Base-by-base conservation (phyloP, 805 yeast species). In the Kodamaea jinghongensis region DNA sequence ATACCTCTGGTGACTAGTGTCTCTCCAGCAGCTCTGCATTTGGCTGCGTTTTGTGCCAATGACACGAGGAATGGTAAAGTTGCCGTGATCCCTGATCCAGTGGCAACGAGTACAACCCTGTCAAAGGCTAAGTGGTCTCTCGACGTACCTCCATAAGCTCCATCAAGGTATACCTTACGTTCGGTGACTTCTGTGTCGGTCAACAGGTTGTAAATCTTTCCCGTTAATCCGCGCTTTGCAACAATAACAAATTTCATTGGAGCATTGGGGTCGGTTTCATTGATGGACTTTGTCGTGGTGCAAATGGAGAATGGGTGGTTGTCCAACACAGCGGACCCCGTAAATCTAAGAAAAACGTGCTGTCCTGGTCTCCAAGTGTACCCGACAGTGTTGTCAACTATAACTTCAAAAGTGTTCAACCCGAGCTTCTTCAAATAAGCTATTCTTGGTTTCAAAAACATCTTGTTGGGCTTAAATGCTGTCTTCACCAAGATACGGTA, bases 251-350 rank as follows among this genome's bases (percentile, higher is more conserved):
- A 60, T 46, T 66, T 70, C 56, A 77, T 50, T 9, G 63, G 61
- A 6, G 52, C 47, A 2, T 41, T 28, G 2, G 49, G 49, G 12
- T 46, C 55, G 1, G 53, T 51, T 3, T 27, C 20, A 11, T 34
- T 28, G 3, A 9, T 9, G 11, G 26, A 7, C 5, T 51, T 54
- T 9, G 25, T 26, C 17, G 61, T 46, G 3, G 73, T 67, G 17
- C 71, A 45, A 6, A 76, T 69, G 1, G 81, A 75, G 49, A 78
- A 78, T 9, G 83, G 83, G 55, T 78, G 83, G 45, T 70, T 75
- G 44, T 77, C 79, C 14, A 75, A 47, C 15, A 75, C 56, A 28
- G 67, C 59, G 11, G 63, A 45, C 2, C 74, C 78, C 2, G 61
- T 58, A 41, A 74, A 72, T 48, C 81, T 63, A 14, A 78, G 53